phyloP scores from a whole-genome alignment of 2,329 filamentous ascomycete species.

The Pseudocercospora eumusae region DNA sequence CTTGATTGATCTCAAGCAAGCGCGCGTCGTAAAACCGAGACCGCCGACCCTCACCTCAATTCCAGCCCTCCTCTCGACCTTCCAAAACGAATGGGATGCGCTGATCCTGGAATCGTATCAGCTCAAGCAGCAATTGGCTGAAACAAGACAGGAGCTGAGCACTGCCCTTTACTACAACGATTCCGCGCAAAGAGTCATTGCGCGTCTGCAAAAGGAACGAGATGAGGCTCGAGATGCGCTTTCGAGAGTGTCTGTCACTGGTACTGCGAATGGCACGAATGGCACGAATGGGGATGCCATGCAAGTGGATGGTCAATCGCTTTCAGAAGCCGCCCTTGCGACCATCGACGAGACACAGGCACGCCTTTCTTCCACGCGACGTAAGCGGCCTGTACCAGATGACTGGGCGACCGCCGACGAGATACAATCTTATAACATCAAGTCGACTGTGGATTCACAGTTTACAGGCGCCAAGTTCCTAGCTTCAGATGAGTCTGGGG shows the following conservation, averaged over 20 bases:
- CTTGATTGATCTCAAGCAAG: constrained; percentile 81
- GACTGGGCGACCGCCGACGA: constrained; percentile 79
- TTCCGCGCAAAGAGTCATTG: constrained; percentile 93
- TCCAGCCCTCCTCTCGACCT: constrained; percentile 86
- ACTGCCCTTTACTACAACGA: constrained; percentile 96
- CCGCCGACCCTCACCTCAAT: constrained; percentile 95
- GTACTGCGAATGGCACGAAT: constrained; percentile 39
- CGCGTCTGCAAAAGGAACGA: constrained; percentile 82
- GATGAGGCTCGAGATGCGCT: constrained; percentile 90
- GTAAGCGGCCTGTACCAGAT: constrained; percentile 82
- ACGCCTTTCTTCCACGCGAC: constrained; percentile 80
- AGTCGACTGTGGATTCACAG: constrained; percentile 57
- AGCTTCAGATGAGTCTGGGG: constrained; percentile 60
- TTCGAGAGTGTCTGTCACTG: constrained; percentile 76
- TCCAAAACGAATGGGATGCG: constrained; percentile 98
- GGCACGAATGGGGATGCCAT: constrained; percentile 74
- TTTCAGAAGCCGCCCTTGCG: constrained; percentile 70
- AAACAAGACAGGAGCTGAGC: constrained; percentile 89
- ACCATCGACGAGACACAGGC: constrained; percentile 80
- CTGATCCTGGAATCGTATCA: constrained; percentile 89
- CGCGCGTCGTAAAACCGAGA: constrained; percentile 80
- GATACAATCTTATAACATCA: constrained; percentile 62
- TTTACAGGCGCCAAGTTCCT: constrained; percentile 62
- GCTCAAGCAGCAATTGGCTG: constrained; percentile 81
- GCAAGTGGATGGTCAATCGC: constrained; percentile 80